These are phyloP conservation scores for Talaromyces stipitatus DNA, from an alignment of 495 filamentous ascomycete genomes.

Conservation along the genomic window DNA sequence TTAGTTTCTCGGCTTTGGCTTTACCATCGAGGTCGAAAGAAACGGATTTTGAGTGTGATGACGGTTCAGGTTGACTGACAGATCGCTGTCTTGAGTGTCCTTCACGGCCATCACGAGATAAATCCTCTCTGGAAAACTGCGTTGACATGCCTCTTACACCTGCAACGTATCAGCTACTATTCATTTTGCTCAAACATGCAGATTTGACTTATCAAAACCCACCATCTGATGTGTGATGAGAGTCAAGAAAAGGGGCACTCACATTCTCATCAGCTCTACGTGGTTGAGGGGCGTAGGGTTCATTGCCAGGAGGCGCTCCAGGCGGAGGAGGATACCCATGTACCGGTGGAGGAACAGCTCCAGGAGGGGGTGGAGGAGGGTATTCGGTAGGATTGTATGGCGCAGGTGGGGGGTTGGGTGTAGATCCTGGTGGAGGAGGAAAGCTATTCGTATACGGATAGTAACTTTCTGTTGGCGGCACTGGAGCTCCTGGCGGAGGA, in stretches of 20 bases:
- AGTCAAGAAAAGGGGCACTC: constrained; percentile 39
- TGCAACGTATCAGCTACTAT: constrained; percentile 10
- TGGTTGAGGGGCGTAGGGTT: constrained; percentile 33
- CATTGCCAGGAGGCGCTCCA: constrained; percentile 19
- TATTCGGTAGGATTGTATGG: constrained; percentile 38
- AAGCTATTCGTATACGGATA: constrained; percentile 33
- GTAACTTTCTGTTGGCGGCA: constrained; percentile 19
- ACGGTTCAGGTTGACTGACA: constrained; percentile 18
- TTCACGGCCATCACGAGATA: constrained; percentile 1
- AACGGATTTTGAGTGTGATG: constrained; percentile 26
- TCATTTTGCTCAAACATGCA: neutral
- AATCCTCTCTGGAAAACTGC: neutral
- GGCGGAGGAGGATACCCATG: constrained; percentile 34
- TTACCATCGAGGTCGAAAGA: constrained; percentile 25
- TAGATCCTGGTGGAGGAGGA: constrained; percentile 37
- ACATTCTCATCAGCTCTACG: constrained; percentile 49
- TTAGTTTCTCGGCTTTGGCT: neutral
- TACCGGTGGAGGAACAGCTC: constrained; percentile 31
- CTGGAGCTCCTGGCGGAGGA: constrained; percentile 14
- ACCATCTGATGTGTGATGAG: constrained; percentile 32
- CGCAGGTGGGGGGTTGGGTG: constrained; percentile 17
- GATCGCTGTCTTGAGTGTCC: constrained; percentile 10
- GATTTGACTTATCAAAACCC: constrained; percentile 22
- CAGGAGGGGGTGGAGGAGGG: constrained; percentile 29
- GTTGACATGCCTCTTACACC: constrained; percentile 17